Evolutionary conservation across 441 rosid genomes (phyloP).

Genomic region (Brassica hybrid): DNA sequence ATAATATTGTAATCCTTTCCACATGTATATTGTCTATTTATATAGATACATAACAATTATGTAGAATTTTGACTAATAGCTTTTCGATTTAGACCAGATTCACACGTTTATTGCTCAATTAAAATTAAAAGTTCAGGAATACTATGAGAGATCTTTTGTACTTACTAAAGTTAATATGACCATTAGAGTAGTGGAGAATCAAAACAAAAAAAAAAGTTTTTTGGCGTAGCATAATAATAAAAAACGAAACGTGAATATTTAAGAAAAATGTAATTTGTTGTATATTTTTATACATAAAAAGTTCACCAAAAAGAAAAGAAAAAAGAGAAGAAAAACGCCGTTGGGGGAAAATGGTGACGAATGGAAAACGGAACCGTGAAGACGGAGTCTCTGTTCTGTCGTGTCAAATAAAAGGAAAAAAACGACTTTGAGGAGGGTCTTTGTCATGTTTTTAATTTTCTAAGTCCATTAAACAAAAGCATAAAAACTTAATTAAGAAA

Average conservation of each 20-base stretch:
- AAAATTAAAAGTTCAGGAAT: constrained; percentile 1
- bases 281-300: too few species aligned
- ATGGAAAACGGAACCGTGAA: constrained; percentile 41
- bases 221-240: too few species aligned
- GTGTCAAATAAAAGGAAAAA: constrained; percentile 24
- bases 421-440: constrained; percentile 29
- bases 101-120: constrained; percentile 17
- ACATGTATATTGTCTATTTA: constrained; percentile 1
- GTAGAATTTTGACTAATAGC: constrained; percentile 4
- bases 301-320: not conserved
- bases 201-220: too few species aligned
- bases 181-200: too few species aligned
- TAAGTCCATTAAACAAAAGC: too few species aligned
- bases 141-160: too few species aligned
- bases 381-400: constrained; percentile 41
- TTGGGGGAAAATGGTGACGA: constrained; percentile 32
- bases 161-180: too few species aligned
- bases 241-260: not conserved
- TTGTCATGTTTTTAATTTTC: constrained; percentile 30
- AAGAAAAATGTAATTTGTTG: not conserved
- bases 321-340: constrained; percentile 31
- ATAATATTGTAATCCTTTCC: constrained; percentile 7
- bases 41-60: not conserved
- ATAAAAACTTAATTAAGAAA: too few species aligned
- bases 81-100: constrained; percentile 19